A percentile compares a stretch with the other conserved stretches of the same genome.
phyloP scores from a whole-genome alignment of 208 protist genomes.

The Trypanosoma conorhini region DNA sequence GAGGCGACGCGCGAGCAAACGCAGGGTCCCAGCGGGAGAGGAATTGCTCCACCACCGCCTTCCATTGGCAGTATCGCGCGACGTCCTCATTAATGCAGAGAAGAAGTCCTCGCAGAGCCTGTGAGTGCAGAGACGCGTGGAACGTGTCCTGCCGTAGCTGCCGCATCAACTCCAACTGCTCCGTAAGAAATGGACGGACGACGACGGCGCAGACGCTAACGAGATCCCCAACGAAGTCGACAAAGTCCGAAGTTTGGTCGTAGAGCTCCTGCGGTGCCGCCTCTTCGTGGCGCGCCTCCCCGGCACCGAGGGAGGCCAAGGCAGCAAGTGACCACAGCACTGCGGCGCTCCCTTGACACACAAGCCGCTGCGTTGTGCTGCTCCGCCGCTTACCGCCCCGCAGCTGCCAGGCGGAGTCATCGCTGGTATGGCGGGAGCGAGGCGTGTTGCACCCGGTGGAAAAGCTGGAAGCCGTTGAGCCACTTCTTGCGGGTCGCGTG shows the following conservation, averaged over 20 bases:
- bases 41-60: conserved; percentile 15
- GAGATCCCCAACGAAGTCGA: conserved; percentile 31
- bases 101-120: not conserved
- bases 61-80: conserved; percentile 7
- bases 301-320: conserved; percentile 9
- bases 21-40: conserved; percentile 14
- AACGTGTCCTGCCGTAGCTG: not conserved
- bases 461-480: conserved; percentile 4
- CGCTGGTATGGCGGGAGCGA: not conserved
- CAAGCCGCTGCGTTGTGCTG: not conserved
- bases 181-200: conserved; percentile 22
- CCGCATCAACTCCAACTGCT: conserved; percentile 21
- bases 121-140: not conserved
- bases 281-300: not conserved
- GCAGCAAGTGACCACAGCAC: conserved; percentile 17
- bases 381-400: not conserved
- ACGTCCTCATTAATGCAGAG: conserved; percentile 2
- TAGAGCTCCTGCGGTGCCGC: not conserved
- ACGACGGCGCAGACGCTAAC: conserved; percentile 26
- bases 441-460: conserved; percentile 15
- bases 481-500: not conserved
- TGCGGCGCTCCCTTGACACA: not conserved
- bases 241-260: conserved; percentile 24
- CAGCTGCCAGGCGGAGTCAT: not conserved
- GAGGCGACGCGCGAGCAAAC: not conserved